phyloP scores from a whole-genome alignment of 495 filamentous ascomycete genomes.

The Xylaria telfairii region DNA sequence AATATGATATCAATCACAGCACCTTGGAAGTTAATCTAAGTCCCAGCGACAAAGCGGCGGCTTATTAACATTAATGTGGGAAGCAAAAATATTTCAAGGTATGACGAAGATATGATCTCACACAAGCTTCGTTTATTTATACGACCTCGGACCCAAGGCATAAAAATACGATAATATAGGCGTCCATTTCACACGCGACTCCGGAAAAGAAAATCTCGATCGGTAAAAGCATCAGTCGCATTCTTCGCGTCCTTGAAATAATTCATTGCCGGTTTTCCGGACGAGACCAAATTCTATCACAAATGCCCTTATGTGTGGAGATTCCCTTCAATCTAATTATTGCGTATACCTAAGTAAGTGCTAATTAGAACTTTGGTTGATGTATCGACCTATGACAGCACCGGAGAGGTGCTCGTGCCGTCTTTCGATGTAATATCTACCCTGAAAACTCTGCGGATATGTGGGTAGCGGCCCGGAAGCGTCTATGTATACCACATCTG shows the following conservation, averaged over 20 bases:
- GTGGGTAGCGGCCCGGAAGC: not conserved
- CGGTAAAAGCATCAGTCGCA: not conserved
- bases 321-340: not conserved
- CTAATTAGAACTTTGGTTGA: not conserved
- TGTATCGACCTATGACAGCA: not conserved
- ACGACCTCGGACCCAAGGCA: not conserved
- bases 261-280: not conserved
- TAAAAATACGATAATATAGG: not conserved
- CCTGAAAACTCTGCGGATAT: not conserved
- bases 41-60: not conserved
- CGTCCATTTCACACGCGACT: not conserved
- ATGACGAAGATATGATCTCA: conserved; percentile 11
- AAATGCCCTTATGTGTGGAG: not conserved
- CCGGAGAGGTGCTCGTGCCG: not conserved
- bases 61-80: not conserved
- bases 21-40: not conserved
- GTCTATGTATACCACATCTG: not conserved
- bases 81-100: not conserved
- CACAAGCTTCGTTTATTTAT: not conserved
- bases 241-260: not conserved
- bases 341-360: not conserved
- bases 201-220: not conserved
- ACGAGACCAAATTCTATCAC: not conserved
- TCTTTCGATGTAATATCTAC: not conserved
- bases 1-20: not conserved